Evolutionary conservation across 768 basidiomycete species (phyloP).

Genomic region (Mycena galopus): DNA sequence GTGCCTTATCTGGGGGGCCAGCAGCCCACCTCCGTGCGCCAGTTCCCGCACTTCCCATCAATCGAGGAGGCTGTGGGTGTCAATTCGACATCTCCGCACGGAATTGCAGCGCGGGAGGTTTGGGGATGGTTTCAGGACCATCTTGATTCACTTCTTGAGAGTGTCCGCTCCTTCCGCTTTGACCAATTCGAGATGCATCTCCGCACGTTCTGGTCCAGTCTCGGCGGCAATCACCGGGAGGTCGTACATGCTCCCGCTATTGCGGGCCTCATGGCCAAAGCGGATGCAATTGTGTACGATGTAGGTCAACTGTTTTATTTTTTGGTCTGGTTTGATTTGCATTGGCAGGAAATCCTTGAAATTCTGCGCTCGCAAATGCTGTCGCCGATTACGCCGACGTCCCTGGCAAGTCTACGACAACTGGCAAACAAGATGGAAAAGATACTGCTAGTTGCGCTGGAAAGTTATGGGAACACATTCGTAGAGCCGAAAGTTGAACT

Average conservation of each 20-base stretch:
- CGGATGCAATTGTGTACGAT: slow-evolving; percentile 92
- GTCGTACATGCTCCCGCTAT: slow-evolving; percentile 91
- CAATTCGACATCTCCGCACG: slow-evolving; percentile 80
- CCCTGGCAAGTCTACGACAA: slow-evolving; percentile 80
- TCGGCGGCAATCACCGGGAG: slow-evolving; percentile 83
- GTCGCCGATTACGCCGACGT: slow-evolving; percentile 75
- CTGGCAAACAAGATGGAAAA: slow-evolving; percentile 94
- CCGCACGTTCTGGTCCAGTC: slow-evolving; percentile 85
- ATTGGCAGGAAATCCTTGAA: slow-evolving; percentile 85
- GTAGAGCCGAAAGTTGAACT: slow-evolving; percentile 93
- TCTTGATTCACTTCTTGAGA: slow-evolving; percentile 85
- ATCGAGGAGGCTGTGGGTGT: slow-evolving; percentile 88
- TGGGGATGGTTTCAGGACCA: slow-evolving; percentile 96
- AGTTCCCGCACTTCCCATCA: slow-evolving; percentile 84
- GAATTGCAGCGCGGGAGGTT: slow-evolving; percentile 85
- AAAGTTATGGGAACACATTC: slow-evolving; percentile 88
- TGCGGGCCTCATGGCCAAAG: slow-evolving; percentile 89
- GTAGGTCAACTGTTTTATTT: slow-evolving; percentile 59
- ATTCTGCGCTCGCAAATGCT: slow-evolving; percentile 88
- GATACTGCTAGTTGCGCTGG: slow-evolving; percentile 83
- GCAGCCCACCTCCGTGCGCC: slow-evolving; percentile 75
- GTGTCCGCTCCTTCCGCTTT: slow-evolving; percentile 81
- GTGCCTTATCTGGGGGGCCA: slow-evolving; percentile 64
- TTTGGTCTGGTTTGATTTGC: slow-evolving; percentile 37
- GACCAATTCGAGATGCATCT: slow-evolving; percentile 93